Evolutionary conservation across 2,329 filamentous ascomycete species (phyloP), one percentile per base, ranked within the genome.

Genomic region (Calycina marina): DNA sequence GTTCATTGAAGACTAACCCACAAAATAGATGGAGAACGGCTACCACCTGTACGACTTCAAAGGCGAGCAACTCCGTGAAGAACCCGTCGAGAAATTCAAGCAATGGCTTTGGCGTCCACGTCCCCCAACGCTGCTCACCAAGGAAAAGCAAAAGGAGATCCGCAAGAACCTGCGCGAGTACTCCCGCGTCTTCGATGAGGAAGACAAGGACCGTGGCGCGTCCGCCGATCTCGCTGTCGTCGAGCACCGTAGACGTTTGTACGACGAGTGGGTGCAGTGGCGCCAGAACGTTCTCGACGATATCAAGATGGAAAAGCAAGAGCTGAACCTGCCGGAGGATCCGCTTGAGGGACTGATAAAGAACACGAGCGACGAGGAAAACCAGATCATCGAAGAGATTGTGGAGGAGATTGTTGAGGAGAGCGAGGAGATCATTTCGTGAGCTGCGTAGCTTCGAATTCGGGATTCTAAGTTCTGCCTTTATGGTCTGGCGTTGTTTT

Each of bases 131-230:
- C 73, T 98, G 41, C 78, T 98, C 36, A 77, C 72, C 57, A 93
- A 93, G 63, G 88, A 96, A 42, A 88, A 98, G 66, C 90, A 96
- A 65, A 93, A 94, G 69, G 72, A 80, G 51, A 83, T 96, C 51
- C 88, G 92, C 64, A 94, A 93, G 73, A 98, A 94, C 61, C 76
- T 98, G 34, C 82, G 88, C 47, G 90, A 96, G 60, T 98, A 94
- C 72, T 84, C 77, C 57, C 82, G 83, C 54, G 67, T 81, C 44
- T 98, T 98, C 57, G 90, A 98, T 48, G 84, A 93, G 61, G 80
- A 93, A 56, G 92, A 98, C 59, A 73, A 79, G 42, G 85, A 92
- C 54, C 85, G 88, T 53, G 86, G 86, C 53, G 88, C 86, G 40
- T 88, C 84, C 35, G 90, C 88, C 48, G 90, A 96, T 62, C 74